Percentiles rank a stretch among this genome's conserved stretches.
Evolutionary conservation across 2,329 filamentous ascomycete genomes (phyloP).

Genomic region (Stagonosporopsis cucurbitacearum): DNA sequence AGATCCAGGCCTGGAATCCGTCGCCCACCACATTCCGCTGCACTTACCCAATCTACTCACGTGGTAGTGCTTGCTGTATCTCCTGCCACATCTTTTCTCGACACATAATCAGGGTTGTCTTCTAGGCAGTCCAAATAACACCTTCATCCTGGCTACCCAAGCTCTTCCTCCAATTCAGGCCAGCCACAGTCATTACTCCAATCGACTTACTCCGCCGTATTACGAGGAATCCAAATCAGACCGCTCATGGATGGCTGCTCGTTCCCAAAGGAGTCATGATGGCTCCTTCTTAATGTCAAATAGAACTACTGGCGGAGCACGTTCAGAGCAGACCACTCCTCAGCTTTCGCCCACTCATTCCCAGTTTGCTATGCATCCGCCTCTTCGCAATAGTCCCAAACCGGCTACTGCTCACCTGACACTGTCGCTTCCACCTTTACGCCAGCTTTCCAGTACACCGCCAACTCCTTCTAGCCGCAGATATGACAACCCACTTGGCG

Average conservation of each 20-base stretch:
- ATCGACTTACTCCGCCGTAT: conserved; percentile 43
- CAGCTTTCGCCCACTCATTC: conserved; percentile 38
- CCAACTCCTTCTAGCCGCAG: conserved; percentile 42
- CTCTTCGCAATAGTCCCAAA: conserved; percentile 29
- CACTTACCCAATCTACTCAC: neutral
- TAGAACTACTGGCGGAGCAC: conserved; percentile 28
- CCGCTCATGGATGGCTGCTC: conserved; percentile 46
- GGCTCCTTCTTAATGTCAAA: conserved; percentile 40
- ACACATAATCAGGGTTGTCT: conserved; percentile 15
- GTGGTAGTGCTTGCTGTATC: neutral
- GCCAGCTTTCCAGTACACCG: conserved; percentile 45
- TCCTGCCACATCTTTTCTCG: neutral
- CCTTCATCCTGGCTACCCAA: conserved; percentile 49
- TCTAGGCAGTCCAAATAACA: conserved; percentile 13
- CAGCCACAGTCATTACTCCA: conserved; percentile 43
- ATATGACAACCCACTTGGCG: conserved; percentile 47
- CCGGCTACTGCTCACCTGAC: conserved; percentile 25
- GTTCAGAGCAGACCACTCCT: conserved; percentile 36
- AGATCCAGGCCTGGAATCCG: conserved; percentile 2
- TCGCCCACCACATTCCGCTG: conserved; percentile 8
- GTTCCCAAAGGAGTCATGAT: conserved; percentile 43
- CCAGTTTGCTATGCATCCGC: conserved; percentile 36
- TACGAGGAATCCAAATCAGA: conserved; percentile 38
- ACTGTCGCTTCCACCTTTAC: conserved; percentile 43
- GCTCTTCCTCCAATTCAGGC: conserved; percentile 44